These are phyloP conservation scores for Aspergillus sp. DNA, from an alignment of 2,329 filamentous ascomycete species.

Conservation along the genomic window DNA sequence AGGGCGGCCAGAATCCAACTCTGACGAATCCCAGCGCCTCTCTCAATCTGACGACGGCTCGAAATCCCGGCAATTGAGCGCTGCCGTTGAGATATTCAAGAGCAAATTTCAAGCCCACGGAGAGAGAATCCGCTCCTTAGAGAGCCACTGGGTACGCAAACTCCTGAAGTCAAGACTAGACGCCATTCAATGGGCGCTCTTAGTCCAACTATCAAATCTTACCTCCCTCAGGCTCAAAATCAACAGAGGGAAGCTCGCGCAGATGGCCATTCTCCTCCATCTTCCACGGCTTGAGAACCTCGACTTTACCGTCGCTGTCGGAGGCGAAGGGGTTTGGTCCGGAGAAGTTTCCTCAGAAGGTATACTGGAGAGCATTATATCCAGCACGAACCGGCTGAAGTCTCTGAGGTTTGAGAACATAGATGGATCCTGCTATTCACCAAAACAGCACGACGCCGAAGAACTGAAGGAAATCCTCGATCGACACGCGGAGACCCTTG, in stretches of 20 bases:
- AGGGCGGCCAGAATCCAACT: not conserved
- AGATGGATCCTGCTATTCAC: not conserved
- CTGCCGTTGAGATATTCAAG: not conserved
- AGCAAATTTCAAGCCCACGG: not conserved
- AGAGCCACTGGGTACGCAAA: not conserved
- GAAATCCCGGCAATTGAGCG: not conserved
- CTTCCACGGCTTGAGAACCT: not conserved
- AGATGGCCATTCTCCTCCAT: not conserved
- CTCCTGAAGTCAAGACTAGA: not conserved
- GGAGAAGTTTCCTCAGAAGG: not conserved
- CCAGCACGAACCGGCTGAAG: not conserved
- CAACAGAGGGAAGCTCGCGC: not conserved
- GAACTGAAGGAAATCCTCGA: not conserved
- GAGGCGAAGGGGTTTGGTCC: not conserved
- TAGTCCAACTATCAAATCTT: not conserved
- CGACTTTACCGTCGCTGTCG: not conserved
- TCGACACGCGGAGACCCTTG: not conserved
- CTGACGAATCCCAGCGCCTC: not conserved
- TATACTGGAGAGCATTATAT: conserved; percentile 2
- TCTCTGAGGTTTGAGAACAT: not conserved
- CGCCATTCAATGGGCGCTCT: conserved; percentile 3
- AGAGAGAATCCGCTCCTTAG: not conserved
- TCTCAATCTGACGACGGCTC: not conserved
- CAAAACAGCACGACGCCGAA: not conserved
- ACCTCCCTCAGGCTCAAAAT: not conserved